Conservation (phyloP, 225 moss, liverwort and hornwort genomes). For the Straminergon stramineum region DNA sequence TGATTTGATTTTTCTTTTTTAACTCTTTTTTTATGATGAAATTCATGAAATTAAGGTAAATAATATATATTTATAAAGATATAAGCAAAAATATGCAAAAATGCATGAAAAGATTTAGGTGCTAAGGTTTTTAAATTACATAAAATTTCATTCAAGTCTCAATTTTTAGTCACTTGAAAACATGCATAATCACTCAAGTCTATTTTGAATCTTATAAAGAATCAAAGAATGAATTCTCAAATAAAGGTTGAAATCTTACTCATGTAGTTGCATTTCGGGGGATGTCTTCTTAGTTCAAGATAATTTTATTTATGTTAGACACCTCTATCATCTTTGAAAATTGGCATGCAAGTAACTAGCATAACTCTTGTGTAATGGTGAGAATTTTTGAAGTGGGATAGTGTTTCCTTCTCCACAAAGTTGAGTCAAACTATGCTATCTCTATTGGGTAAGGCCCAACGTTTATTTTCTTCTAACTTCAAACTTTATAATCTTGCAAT, state of each 20-base stretch:
- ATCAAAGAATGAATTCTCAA: not conserved
- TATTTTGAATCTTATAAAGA: no score
- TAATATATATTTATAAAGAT: not conserved
- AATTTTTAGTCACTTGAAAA: no score
- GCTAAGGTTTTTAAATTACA: no score
- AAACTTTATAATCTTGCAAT: not conserved
- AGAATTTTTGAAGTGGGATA: not conserved
- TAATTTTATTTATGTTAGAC: not conserved
- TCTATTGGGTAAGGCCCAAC: not conserved
- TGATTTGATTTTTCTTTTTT: rapidly evolving
- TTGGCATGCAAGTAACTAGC: no score
- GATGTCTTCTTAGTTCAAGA: rapidly evolving
- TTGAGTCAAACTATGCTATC: no score
- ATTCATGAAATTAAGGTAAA: not conserved
- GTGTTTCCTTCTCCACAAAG: rapidly evolving
- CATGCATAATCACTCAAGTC: no score
- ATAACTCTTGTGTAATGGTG: not conserved
- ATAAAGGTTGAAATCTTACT: not conserved
- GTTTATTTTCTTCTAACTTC: not conserved
- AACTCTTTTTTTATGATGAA: rapidly evolving
- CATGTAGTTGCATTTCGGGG: rapidly evolving
- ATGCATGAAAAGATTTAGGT: not conserved
- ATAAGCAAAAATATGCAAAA: not conserved
- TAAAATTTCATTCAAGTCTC: no score
- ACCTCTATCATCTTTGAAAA: not conserved